Evolutionary conservation across 495 filamentous ascomycete species (phyloP), one percentile per base, ranked within the genome.

Genomic region (Penicillium ochrochloron): DNA sequence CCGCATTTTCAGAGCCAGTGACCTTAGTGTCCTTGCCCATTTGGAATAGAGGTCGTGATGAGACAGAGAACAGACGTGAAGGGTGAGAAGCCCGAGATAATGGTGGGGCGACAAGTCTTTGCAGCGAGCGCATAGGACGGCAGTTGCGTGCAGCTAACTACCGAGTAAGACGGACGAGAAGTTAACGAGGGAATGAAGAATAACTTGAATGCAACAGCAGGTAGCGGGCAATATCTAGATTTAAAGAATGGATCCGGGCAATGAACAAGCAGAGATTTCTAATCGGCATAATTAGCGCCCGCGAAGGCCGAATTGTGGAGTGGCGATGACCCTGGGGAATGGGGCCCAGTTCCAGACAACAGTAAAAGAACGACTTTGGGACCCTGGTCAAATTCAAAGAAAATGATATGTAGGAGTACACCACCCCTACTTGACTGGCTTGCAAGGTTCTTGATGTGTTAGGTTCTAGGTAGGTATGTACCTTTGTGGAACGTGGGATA

Each of bases 231-330:
- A 10, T 37, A 34, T 37, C 14, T n/a, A 21, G 17, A 17, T 21
- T 19, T 29, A 14, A 44, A 9, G 34, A 44, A 39, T 6, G 25
- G 15, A 29, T 29, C 2, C n/a, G 65, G 55, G 23, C 46, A 61
- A 64, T 67, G 66, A 63, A 59, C 66, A 66, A 69, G 58, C 60
- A 68, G 66, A 67, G 55, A 65, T 65, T 66, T 70, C 59, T 67
- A 52, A 69, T 72, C 44, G 64, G 54, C 27, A 63, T 14, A 41
- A 44, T 39, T 56, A 34, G 41, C 51, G 51, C 35, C 39, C 34
- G 27, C 7, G 25, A 27, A 6, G 48, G 15, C 25, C 25, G 25
- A 52, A 27, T 3, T 3, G 39, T 42, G 3, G 39, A 15, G 44
- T 48, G 44, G 44, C 44, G 44, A 48, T 48, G 44, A 48, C 9